Evolutionary conservation across 208 protist genomes (phyloP), one percentile per base, ranked within the genome.

Genomic region (Acanthamoeba lenticulata): DNA sequence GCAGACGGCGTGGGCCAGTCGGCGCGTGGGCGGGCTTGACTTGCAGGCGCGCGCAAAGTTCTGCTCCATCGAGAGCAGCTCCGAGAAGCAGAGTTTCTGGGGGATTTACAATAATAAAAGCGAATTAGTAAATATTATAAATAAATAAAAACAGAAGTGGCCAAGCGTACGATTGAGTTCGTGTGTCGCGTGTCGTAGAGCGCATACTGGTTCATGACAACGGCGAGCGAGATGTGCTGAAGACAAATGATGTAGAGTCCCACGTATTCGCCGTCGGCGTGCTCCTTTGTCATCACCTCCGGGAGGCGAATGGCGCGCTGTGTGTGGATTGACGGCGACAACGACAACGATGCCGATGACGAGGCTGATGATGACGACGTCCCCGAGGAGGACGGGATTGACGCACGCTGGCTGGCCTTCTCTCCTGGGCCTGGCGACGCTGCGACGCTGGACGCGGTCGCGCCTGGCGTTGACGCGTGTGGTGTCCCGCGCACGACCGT

Each of bases 161-260:
- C n/a, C 0, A 15, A 65, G n/a, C 52, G 52, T 21, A 74, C 65
- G 36, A 74, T 74, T 17, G 65, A 74, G 38, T 86, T 86, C 24
- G 32, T 86, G 45, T 86, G 77, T 5, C 45, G 77, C 52, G 77
- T 45, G 29, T 86, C 77, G 38, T 86, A 55, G 6, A 86, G 77
- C 11, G 77, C 77, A n/a, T 44, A 32, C 38, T 57, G 42, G n/a
- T 57, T 38, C 77, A 86, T 86, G 24, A 86, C 27, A 15, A 86
- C 77, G 27, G 77, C 77, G 42, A 86, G 45, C 24, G 77, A 86
- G 21, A 86, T 55, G 45, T 55, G 19, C 77, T 86, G 19, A 5
- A 86, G 38, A 17, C 77, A 55, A 55, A 86, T 86, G 27, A 86
- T 86, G 32, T 86, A 86, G n/a, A 86, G 77, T 6, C 77, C 77